Percentiles rank a stretch among this genome's conserved stretches.
Evolutionary conservation across 805 yeast species (phyloP).

Genomic region (Metschnikowia amazonensis): DNA sequence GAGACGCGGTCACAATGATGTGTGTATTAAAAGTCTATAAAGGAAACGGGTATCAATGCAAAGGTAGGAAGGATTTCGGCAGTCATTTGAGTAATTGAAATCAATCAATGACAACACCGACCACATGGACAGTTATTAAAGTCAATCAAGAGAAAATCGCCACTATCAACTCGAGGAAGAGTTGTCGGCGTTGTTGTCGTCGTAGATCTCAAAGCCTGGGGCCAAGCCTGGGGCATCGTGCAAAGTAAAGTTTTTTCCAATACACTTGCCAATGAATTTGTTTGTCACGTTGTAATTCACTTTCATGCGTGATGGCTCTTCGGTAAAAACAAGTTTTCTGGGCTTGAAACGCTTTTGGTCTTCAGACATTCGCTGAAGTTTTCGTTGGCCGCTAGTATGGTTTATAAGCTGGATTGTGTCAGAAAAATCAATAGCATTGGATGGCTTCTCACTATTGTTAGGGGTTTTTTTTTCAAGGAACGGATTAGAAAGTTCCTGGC

Average conservation of each 20-base stretch:
- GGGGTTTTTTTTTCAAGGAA: slow-evolving; percentile 7
- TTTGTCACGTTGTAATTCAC: slow-evolving; percentile 15
- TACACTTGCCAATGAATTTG: slow-evolving; percentile 15
- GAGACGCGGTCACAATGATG: too few species aligned
- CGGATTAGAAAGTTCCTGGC: slow-evolving; percentile 13
- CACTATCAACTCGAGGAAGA: too few species aligned
- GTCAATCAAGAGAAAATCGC: too few species aligned
- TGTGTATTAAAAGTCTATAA: neutral
- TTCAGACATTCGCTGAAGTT: slow-evolving; percentile 9
- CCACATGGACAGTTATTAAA: too few species aligned
- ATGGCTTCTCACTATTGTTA: too few species aligned
- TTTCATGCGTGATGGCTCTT: slow-evolving; percentile 9
- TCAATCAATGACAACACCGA: too few species aligned
- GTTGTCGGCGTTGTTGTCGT: slow-evolving; percentile 5
- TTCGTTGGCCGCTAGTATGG: slow-evolving; percentile 15
- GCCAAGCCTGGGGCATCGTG: slow-evolving; percentile 11
- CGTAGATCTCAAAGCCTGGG: slow-evolving; percentile 16
- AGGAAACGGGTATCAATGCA: neutral
- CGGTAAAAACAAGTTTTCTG: slow-evolving; percentile 16
- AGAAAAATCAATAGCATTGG: slow-evolving; percentile 9
- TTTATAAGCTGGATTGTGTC: slow-evolving; percentile 16
- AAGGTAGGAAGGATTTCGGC: too few species aligned
- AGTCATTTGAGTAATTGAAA: too few species aligned
- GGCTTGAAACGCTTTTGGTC: slow-evolving; percentile 16
- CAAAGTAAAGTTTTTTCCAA: slow-evolving; percentile 18